These are phyloP conservation scores for Cunninghamia lanceolata DNA, from an alignment of 75 land plant species.

Conservation along the genomic window DNA sequence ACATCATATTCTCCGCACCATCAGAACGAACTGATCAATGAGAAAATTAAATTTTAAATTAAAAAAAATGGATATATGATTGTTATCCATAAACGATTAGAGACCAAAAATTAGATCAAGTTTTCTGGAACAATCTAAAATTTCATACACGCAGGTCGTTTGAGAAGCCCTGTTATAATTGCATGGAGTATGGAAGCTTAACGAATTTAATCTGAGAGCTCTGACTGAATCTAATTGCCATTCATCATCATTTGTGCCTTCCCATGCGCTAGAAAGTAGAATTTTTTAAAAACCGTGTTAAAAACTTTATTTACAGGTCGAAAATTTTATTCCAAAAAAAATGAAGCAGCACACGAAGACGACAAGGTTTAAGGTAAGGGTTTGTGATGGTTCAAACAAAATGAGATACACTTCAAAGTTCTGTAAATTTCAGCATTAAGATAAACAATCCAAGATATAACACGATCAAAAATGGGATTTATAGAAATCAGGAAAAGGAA, in stretches of 20 bases:
- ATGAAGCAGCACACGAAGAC: neutral
- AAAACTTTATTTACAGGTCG: neutral
- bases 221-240: neutral
- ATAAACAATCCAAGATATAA: neutral
- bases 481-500: neutral
- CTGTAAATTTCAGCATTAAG: neutral
- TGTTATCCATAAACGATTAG: no score
- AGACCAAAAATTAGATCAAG: no score
- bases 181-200: no score
- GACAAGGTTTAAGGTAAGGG: neutral
- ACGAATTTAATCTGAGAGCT: neutral
- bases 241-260: neutral
- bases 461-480: neutral
- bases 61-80: no score
- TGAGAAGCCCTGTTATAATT: no score
- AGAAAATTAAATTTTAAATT: neutral
- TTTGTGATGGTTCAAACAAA: neutral
- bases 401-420: neutral
- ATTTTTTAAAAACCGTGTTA: neutral
- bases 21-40: neutral
- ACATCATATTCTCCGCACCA: neutral
- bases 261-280: neutral
- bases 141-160: no score
- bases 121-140: no score
- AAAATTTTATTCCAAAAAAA: neutral